Percentiles rank a stretch among this genome's conserved stretches.
Evolutionary conservation across 495 filamentous ascomycete species (phyloP).

Genomic region (Xylaria castorea): DNA sequence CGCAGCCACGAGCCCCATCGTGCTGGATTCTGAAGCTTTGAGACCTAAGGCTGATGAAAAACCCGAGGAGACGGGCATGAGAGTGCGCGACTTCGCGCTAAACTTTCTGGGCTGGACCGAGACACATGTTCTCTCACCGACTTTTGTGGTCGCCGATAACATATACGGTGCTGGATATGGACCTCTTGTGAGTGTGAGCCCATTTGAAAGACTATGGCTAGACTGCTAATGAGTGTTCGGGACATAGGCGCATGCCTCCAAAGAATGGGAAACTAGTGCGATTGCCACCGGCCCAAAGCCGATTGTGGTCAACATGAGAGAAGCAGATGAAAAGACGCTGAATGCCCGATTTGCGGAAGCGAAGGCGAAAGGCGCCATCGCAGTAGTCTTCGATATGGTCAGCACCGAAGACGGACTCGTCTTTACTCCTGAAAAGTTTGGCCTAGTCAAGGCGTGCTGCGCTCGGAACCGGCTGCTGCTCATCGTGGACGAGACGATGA

Average conservation of each 20-base stretch:
- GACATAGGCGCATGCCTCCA: constrained; percentile 8
- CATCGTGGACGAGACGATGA: constrained; percentile 37
- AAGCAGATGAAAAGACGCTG: constrained; percentile 14
- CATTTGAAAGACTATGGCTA: background rate
- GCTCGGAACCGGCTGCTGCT: constrained; percentile 30
- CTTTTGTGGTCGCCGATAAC: constrained; percentile 21
- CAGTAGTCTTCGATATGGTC: constrained; percentile 43
- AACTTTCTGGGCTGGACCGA: constrained; percentile 20
- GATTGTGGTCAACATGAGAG: constrained; percentile 19
- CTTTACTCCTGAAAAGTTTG: constrained; percentile 21
- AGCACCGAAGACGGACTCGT: constrained; percentile 30
- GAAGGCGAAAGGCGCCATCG: constrained; percentile 42
- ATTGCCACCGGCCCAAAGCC: constrained; percentile 24
- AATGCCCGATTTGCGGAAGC: constrained; percentile 26
- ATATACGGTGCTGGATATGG: constrained; percentile 23
- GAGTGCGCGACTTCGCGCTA: constrained; percentile 2
- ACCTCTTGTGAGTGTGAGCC: constrained; percentile 8
- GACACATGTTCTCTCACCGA: constrained; percentile 18
- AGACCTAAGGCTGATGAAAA: constrained; percentile 15
- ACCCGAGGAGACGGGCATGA: constrained; percentile 19
- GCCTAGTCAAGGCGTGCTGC: constrained; percentile 27
- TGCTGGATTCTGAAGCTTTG: background rate
- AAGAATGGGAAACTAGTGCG: constrained; percentile 21
- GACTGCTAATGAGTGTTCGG: background rate
- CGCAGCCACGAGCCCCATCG: constrained; percentile 17